phyloP scores from a whole-genome alignment of 352 stramenopile genomes.

The Globisporangium emineosum region DNA sequence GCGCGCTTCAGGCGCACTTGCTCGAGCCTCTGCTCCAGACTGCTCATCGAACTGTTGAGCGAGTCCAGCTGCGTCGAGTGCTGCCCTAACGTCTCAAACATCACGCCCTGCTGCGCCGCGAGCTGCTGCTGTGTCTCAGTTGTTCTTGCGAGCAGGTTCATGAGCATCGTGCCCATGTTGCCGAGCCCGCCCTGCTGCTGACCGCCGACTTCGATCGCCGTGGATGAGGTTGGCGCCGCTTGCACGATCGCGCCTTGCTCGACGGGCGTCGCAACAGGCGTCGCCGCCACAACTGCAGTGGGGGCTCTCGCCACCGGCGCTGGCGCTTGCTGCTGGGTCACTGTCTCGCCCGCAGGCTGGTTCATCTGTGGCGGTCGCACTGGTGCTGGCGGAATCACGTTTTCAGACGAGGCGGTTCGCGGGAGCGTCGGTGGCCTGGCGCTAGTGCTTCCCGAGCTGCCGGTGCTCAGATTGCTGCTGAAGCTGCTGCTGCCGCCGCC shows the following conservation, averaged over 20 bases:
- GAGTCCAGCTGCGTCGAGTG: slow-evolving; percentile 80
- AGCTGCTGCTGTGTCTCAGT: slow-evolving; percentile 87
- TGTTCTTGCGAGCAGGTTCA: slow-evolving; percentile 80
- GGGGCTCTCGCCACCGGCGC: slow-evolving; percentile 17
- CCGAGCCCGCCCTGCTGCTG: slow-evolving; percentile 60
- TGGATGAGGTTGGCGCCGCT: slow-evolving; percentile 40
- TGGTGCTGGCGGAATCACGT: slow-evolving; percentile 10
- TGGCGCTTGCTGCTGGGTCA: slow-evolving; percentile 37
- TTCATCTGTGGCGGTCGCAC: slow-evolving; percentile 22
- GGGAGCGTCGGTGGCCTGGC: slow-evolving; percentile 19
- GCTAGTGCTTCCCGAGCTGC: slow-evolving; percentile 13
- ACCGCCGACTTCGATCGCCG: slow-evolving; percentile 59
- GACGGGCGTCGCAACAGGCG: slow-evolving; percentile 14
- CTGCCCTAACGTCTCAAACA: slow-evolving; percentile 85
- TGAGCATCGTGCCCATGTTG: slow-evolving; percentile 88
- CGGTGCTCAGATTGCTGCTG: slow-evolving; percentile 19
- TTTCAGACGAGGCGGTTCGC: slow-evolving; percentile 27
- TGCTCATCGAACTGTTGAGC: slow-evolving; percentile 69
- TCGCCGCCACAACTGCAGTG: slow-evolving; percentile 18
- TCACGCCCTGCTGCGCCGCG: slow-evolving; percentile 78
- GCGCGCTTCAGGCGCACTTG: slow-evolving; percentile 65
- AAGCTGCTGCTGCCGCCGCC: slow-evolving; percentile 13
- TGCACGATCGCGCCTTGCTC: slow-evolving; percentile 45
- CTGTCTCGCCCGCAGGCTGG: slow-evolving; percentile 55
- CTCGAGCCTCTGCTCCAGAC: slow-evolving; percentile 74